Evolutionary conservation across 495 filamentous ascomycete species (phyloP).

Genomic region (Aspergillus sclerotioniger): DNA sequence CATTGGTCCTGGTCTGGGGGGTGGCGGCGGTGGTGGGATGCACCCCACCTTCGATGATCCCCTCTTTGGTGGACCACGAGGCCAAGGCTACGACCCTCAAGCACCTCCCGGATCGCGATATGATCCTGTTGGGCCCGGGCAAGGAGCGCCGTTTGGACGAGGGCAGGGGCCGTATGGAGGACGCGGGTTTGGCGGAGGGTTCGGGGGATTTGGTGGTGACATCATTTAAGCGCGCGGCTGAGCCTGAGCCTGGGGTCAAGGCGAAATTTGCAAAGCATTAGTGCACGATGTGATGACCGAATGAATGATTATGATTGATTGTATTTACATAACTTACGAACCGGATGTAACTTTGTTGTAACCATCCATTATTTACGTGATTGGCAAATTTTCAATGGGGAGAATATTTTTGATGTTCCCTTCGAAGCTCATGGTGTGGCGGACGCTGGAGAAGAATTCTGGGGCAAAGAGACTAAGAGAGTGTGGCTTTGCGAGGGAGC

Average conservation of each 20-base stretch:
- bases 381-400: too few relatives aligned
- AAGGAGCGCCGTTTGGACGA: conserved; percentile 45
- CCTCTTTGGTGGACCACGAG: conserved; percentile 67
- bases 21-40: conserved; percentile 73
- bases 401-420: too few relatives aligned
- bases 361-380: too few relatives aligned
- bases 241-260: not conserved
- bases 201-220: conserved; percentile 64
- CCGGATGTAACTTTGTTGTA: not conserved
- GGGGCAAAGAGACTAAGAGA: not conserved
- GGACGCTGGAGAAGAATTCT: not conserved
- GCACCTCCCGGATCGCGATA: conserved; percentile 62
- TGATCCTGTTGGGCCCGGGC: conserved; percentile 81
- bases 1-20: conserved; percentile 54
- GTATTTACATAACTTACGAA: not conserved
- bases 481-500: conserved; percentile 16
- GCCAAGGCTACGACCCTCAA: conserved; percentile 42
- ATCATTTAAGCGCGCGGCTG: conserved; percentile 56
- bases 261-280: not conserved
- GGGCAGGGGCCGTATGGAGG: conserved; percentile 43
- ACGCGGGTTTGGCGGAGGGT: conserved; percentile 49
- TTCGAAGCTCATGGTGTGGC: not conserved
- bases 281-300: conserved; percentile 1
- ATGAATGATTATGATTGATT: conserved; percentile 1
- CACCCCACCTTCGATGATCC: conserved; percentile 95